Base-by-base conservation (phyloP, 768 basidiomycete species). In the Scleroderma citrinum region DNA sequence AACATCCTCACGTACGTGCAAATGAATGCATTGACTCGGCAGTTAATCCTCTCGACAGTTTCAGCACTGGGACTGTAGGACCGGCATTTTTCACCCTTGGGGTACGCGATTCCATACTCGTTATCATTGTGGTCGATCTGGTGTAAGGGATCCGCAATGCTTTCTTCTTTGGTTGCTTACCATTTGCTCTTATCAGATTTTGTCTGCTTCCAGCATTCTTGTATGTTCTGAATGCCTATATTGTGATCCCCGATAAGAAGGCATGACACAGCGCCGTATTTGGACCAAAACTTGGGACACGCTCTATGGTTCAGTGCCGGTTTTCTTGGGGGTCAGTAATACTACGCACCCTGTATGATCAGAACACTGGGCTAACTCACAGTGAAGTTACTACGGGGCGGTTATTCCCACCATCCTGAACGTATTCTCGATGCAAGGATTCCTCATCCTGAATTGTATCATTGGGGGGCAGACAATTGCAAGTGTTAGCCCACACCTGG, bases 391-490 rank as follows among this genome's bases (percentile, higher is more conserved):
- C 45, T 71, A 69, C 36, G 71, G 68, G 3, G 64, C 67, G 2
- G 59, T 69, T 35, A 52, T 73, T 44, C 69, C 71, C 11, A 76
- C 74, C 54, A 58, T 68, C 26, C 66, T 81, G 35, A 77, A 80
- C 53, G 68, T 77, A 13, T 62, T 75, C n/a, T 69, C 71, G 1
- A 71, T 78, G 69, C 61, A 75, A 55, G 81, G 82, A 0, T 85
- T 79, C 61, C 68, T 77, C 56, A 70, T 82, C 24, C 59, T 85
- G 23, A 81, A 79, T 52, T 74, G 72, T 51, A 83, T 85, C 53
- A 68, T 82, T 16, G 83, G 80, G 3, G 83, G 83, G 1, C 82
- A 83, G 58, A 74, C 78, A 1, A 62, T 85, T 43, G 67, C 77
- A 5, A 77, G 76, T 30, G 73, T 82, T 20, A 71, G 61, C 46